phyloP scores from a whole-genome alignment of 139 green algal species.

The Nannochloris sp. region DNA sequence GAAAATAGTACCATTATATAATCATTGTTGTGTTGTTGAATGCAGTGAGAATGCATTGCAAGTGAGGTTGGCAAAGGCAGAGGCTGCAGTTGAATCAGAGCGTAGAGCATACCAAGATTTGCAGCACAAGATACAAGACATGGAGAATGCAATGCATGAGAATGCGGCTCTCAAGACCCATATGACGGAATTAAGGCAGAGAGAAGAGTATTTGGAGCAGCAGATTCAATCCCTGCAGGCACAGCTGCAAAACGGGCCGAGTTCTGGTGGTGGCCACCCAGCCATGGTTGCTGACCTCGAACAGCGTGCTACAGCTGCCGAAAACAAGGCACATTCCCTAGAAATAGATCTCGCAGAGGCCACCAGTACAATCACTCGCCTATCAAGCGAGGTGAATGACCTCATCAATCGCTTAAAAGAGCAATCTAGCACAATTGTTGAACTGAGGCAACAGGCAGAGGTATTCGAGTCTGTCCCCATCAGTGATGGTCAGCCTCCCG shows the following conservation, averaged over 20 bases:
- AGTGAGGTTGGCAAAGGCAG: conserved; percentile 29
- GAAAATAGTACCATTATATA: neutral
- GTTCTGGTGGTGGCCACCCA: too few species aligned
- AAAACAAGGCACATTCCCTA: neutral
- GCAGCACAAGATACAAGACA: conserved; percentile 29
- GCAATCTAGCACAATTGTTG: conserved; percentile 4
- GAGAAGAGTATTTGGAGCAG: neutral
- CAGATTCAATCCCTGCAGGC: too few species aligned
- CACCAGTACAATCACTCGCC: neutral
- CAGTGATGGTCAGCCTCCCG: neutral
- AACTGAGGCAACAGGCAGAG: neutral
- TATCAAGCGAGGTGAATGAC: conserved; percentile 3
- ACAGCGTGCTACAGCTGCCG: neutral
- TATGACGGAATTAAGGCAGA: neutral
- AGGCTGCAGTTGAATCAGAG: conserved; percentile 39
- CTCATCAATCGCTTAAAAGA: conserved; percentile 2
- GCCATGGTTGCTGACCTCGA: neutral
- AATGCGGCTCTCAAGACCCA: neutral
- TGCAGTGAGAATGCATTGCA: conserved; percentile 5
- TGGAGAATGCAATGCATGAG: neutral
- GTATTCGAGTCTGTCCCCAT: neutral
- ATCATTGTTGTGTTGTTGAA: neutral
- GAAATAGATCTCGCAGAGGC: neutral
- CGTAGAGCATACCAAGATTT: conserved; percentile 27
- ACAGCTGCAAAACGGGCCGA: too few species aligned